Evolutionary conservation across 352 stramenopile genomes (phyloP).

Genomic region (Pythium sp.): DNA sequence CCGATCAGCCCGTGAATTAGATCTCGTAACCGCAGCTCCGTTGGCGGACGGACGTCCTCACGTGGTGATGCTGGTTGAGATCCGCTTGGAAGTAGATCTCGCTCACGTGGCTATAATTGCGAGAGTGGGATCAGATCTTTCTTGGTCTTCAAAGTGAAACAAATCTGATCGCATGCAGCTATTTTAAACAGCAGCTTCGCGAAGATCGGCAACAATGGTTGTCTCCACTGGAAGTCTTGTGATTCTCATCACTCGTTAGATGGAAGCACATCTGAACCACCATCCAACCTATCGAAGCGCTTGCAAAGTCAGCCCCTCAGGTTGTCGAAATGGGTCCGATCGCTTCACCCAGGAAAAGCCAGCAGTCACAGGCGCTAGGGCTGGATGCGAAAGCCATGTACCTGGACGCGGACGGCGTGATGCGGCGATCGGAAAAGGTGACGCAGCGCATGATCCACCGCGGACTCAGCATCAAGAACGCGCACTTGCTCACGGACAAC

Average conservation of each 20-base stretch:
- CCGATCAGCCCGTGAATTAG: background rate
- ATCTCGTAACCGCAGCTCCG: background rate
- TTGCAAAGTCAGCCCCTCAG: background rate
- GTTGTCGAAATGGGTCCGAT: background rate
- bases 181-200: background rate
- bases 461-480: slow-evolving; percentile 35
- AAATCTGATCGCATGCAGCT: slow-evolving; percentile 1
- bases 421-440: slow-evolving; percentile 27
- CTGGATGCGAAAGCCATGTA: slow-evolving; percentile 27
- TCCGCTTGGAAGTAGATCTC: background rate
- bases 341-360: slow-evolving; percentile 3
- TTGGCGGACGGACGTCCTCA: slow-evolving; percentile 4
- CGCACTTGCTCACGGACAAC: slow-evolving; percentile 16
- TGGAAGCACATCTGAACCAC: background rate
- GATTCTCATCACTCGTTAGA: background rate
- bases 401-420: slow-evolving; percentile 28
- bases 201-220: background rate
- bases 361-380: background rate
- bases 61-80: background rate
- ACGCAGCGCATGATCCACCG: slow-evolving; percentile 34
- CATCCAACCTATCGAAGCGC: background rate
- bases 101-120: background rate
- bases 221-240: background rate
- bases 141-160: background rate
- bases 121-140: background rate